Evolutionary conservation across 164 flowering plant species (phyloP), one percentile per base, ranked within the genome.

Genomic region (Vitis amurensis): DNA sequence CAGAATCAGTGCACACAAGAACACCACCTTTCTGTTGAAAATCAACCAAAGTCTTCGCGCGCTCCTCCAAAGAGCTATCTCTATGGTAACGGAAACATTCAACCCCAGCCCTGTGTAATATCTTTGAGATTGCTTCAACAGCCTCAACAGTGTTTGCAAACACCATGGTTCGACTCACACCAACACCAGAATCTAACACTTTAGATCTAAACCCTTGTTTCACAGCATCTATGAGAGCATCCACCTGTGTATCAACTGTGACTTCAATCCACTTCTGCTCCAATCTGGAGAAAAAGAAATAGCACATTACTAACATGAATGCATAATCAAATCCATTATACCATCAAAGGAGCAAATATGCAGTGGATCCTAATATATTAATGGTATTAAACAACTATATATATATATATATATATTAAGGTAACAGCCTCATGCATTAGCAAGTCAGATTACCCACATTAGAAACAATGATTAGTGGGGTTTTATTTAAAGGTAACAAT

Each of bases 131-230:
- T 55, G 98, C 88, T 78, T 90, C 90, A 70, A 85, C 99, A 64
- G 98, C 92, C 76, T 86, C 98, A 78, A 95, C 99, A 67, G 99
- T 95, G 74, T 95, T 95, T 14, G 89, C 99, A 85, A 95, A 95
- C 69, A 95, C 90, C 93, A 95, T 93, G n/a, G 99, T 95, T 69
- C 97, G 80, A 70, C 72, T 67, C 50, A 76, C 61, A 59, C 68
- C 80, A 76, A 56, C 63, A 61, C 58, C 79, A 58, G 80, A 59
- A 77, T 70, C 79, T 11, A 56, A 44, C 2, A 15, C 57, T 47
- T 70, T 59, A 23, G 81, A 62, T 31, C 27, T 68, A 55, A 66
- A 57, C 50, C 84, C 86, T 67, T 79, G 74, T 13, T 81, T 90
- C 57, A 95, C 90, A 69, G 97, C 91, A 71, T 83, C 78, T 67